These are phyloP conservation scores for Sporobolomyces pararoseus DNA, from an alignment of 768 basidiomycete genomes.

Conservation along the genomic window DNA sequence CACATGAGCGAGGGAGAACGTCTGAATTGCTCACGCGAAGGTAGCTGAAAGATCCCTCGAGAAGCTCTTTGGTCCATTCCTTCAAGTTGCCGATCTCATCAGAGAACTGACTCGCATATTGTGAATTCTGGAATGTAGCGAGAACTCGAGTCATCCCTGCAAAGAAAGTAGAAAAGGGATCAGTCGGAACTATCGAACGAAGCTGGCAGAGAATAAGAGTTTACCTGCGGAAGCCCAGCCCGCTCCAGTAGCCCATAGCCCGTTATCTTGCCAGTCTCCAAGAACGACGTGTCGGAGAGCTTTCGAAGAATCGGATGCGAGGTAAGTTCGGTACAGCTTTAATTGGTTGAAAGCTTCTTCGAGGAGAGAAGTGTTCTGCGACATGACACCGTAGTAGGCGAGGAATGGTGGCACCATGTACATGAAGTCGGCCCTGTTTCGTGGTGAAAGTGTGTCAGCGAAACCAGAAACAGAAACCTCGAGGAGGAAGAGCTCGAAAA, in stretches of 20 bases:
- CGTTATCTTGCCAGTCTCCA: constrained; percentile 60
- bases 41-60: constrained; percentile 34
- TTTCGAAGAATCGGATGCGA: constrained; percentile 60
- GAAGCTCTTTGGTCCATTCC: constrained; percentile 46
- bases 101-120: constrained; percentile 48
- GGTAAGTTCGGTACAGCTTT: constrained; percentile 64
- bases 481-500: constrained; percentile 51
- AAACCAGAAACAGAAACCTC: no score
- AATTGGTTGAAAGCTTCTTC: constrained; percentile 68
- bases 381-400: constrained; percentile 63
- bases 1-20: no score
- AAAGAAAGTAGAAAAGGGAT: background rate
- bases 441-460: no score
- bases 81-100: constrained; percentile 46
- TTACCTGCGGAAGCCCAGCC: constrained; percentile 28
- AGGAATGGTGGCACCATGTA: constrained; percentile 36
- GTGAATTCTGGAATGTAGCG: constrained; percentile 65
- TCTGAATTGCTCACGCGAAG: constrained; percentile 33
- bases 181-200: background rate
- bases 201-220: background rate
- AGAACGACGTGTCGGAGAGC: constrained; percentile 61
- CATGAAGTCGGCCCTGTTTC: constrained; percentile 34
- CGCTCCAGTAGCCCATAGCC: constrained; percentile 62
- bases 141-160: constrained; percentile 80
- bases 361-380: constrained; percentile 60